These are phyloP conservation scores for Nemania abortiva DNA, from an alignment of 2,329 filamentous ascomycete genomes.

Conservation along the genomic window DNA sequence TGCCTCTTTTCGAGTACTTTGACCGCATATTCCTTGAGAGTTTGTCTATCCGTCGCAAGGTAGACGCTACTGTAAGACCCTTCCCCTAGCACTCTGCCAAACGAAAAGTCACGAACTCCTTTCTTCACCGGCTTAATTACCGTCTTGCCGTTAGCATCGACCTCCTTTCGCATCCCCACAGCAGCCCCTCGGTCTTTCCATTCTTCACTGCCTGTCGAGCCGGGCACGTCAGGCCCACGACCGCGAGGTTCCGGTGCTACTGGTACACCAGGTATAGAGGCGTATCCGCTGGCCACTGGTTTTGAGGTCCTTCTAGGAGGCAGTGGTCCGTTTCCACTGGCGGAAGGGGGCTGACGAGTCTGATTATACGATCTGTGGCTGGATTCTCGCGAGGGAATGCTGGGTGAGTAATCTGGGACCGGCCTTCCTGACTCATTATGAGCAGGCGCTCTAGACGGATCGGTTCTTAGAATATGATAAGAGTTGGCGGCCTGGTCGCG, in stretches of 20 bases:
- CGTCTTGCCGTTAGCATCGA: slow-evolving; percentile 85
- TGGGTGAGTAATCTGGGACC: slow-evolving; percentile 69
- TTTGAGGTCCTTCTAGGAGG: slow-evolving; percentile 83
- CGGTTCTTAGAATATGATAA: slow-evolving; percentile 64
- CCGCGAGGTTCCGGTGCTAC: slow-evolving; percentile 47
- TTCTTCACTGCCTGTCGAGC: slow-evolving; percentile 79
- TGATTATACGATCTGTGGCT: slow-evolving; percentile 77
- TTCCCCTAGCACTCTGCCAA: slow-evolving; percentile 90
- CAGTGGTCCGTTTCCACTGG: slow-evolving; percentile 69
- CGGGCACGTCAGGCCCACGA: slow-evolving; percentile 56
- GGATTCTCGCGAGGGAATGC: slow-evolving; percentile 74
- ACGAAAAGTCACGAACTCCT: slow-evolving; percentile 95
- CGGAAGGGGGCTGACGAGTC: slow-evolving; percentile 64
- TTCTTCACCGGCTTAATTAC: slow-evolving; percentile 91
- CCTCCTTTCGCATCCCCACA: slow-evolving; percentile 81
- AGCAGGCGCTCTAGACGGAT: slow-evolving; percentile 69
- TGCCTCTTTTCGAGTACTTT: slow-evolving; percentile 98
- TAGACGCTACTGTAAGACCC: slow-evolving; percentile 98
- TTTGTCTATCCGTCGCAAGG: slow-evolving; percentile 92
- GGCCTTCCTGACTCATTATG: slow-evolving; percentile 71
- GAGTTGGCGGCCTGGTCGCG: slow-evolving; percentile 53
- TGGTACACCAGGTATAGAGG: slow-evolving; percentile 60
- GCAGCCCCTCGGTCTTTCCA: slow-evolving; percentile 98
- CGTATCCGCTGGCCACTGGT: slow-evolving; percentile 71
- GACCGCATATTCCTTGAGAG: slow-evolving; percentile 94